A percentile compares a stretch with the other conserved stretches of the same genome.
phyloP scores from a whole-genome alignment of 2,329 filamentous ascomycete species.

The Claviceps quebecensis region DNA sequence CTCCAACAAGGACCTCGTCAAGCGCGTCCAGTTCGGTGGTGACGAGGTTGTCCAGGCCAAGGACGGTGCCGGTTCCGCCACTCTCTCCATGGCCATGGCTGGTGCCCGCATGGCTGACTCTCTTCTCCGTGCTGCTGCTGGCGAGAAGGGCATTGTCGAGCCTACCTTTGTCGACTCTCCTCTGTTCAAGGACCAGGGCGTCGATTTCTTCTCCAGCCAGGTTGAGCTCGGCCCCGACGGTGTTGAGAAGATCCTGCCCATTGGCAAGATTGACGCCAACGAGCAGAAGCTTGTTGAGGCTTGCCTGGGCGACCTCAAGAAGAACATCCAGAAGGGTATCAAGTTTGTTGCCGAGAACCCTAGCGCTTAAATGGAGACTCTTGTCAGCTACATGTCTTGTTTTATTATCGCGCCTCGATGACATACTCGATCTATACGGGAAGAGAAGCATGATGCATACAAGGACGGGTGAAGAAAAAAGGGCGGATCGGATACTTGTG shows the following conservation, averaged over 20 bases:
- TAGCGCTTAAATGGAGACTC: constrained; percentile 33
- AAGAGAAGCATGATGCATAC: constrained; percentile 1
- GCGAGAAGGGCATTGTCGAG: constrained; percentile 90
- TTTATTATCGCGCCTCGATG: neutral
- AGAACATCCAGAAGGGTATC: constrained; percentile 90
- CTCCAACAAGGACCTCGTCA: constrained; percentile 66
- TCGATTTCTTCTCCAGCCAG: constrained; percentile 91
- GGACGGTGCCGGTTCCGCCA: constrained; percentile 92
- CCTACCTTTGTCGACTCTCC: constrained; percentile 94
- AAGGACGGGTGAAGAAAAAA: neutral
- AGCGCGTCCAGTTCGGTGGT: constrained; percentile 96
- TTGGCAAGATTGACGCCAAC: constrained; percentile 70
- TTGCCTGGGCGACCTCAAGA: constrained; percentile 70
- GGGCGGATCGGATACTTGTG: neutral
- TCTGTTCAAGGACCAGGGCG: constrained; percentile 95
- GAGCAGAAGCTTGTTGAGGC: constrained; percentile 86
- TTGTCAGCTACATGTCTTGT: neutral
- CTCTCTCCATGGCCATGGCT: constrained; percentile 97
- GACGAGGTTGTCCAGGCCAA: constrained; percentile 99
- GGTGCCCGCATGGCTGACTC: constrained; percentile 76
- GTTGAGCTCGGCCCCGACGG: constrained; percentile 94
- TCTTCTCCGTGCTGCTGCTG: constrained; percentile 80
- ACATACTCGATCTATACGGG: neutral
- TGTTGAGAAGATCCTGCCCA: constrained; percentile 80
- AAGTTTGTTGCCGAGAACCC: constrained; percentile 46